Evolutionary conservation across 805 yeast species (phyloP), one percentile per base, ranked within the genome.

Genomic region (Candida hungchunana): DNA sequence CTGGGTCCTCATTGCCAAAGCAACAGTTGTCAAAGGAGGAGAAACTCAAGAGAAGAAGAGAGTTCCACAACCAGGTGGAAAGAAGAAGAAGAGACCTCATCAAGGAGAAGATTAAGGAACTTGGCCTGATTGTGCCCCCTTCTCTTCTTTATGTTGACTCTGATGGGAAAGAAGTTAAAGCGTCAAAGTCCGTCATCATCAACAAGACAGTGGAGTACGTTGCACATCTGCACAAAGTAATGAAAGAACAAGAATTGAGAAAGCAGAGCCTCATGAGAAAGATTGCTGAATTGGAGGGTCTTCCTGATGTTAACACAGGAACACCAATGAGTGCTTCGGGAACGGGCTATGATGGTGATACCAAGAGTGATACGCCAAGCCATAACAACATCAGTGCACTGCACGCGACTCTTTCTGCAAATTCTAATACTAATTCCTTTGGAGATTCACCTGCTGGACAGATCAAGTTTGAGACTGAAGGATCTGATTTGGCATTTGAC

Each of bases 1-100:
- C 39, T 9, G 46, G 48, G 18, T 29, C 40, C 13, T 62, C 63
- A 10, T 36, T 56, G 18, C 60, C 56, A 26, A 46, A 56, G 50
- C 52, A 49, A 32, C 55, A 51, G 34, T 38, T 71, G 25, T 59
- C 73, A 4, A 77, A 76, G 51, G 94, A 82, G 35, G 87, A 82
- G 40, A 83, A 82, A 53, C 58, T 83, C 36, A 74, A 77, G 42
- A 71, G 95, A 44, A 71, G 96, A 44, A 66, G 95, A 41, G 96
- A 88, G 55, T 80, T 87, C 43, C 97, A 89, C 59, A 89, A 89
- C 55, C 96, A 95, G 1, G 97, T 89, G 5, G 97, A 89, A 59
- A 72, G 96, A 50, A 71, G 96, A 48, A 73, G 97, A 54, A 71
- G 97, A 44, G 97, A 90, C 58, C 68, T 86, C 48, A 89, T 89